Evolutionary conservation across 495 filamentous ascomycete genomes (phyloP).

Genomic region (Staphylotrichum longicolle): DNA sequence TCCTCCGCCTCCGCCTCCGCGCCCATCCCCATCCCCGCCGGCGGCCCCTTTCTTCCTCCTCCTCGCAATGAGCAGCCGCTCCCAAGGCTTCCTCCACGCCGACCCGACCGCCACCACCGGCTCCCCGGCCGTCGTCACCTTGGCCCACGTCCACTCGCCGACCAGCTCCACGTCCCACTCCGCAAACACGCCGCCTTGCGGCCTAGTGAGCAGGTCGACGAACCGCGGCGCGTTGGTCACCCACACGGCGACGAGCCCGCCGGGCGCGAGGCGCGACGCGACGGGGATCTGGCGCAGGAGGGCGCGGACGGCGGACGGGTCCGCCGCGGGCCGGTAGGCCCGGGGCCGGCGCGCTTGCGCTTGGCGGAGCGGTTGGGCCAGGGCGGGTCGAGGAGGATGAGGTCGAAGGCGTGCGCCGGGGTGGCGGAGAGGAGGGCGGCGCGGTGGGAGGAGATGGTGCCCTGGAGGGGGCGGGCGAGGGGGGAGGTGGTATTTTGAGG

Average conservation of each 20-base stretch:
- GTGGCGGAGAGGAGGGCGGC: constrained; percentile 33
- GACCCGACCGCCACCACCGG: constrained; percentile 67
- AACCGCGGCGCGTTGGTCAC: constrained; percentile 75
- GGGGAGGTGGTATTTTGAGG: constrained; percentile 30
- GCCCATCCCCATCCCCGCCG: too few relatives aligned
- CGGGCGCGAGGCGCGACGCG: constrained; percentile 50
- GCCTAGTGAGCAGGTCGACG: constrained; percentile 53
- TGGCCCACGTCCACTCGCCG: constrained; percentile 93
- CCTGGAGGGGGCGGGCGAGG: constrained; percentile 38
- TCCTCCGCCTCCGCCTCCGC: too few relatives aligned
- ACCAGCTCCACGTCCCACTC: constrained; percentile 61
- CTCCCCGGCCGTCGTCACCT: constrained; percentile 68
- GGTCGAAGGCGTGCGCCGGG: constrained; percentile 57
- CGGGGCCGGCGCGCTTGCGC: constrained; percentile 48
- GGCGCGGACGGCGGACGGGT: constrained; percentile 35
- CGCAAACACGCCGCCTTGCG: constrained; percentile 45
- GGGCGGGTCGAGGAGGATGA: constrained; percentile 86
- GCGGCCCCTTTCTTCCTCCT: constrained; percentile 41
- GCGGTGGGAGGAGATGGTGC: constrained; percentile 40
- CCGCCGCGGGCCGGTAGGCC: constrained; percentile 56
- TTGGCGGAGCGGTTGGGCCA: constrained; percentile 90
- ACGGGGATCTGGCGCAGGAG: constrained; percentile 56
- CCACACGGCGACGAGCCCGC: constrained; percentile 74
- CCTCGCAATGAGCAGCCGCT: constrained; percentile 71
- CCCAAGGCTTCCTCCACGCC: constrained; percentile 80